phyloP scores from a whole-genome alignment of 345 rosid species.

The Raphanus sativus region DNA sequence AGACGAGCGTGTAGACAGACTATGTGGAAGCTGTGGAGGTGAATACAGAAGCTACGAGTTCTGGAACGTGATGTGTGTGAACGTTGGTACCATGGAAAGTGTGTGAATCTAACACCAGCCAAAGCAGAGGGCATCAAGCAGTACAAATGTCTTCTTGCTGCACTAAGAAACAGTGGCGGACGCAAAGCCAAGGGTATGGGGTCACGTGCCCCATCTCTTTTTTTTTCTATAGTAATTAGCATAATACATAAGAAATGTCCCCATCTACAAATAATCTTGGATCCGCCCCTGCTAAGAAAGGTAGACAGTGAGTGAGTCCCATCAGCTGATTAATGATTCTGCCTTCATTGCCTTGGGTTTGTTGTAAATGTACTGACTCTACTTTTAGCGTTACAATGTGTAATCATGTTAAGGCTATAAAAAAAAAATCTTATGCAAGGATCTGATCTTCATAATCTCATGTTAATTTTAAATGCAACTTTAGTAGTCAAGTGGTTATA shows the following conservation, averaged over 20 bases:
- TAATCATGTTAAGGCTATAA: too few relatives aligned
- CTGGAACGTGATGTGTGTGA: constrained; percentile 89
- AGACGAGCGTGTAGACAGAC: too few relatives aligned
- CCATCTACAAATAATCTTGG: too few relatives aligned
- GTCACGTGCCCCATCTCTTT: too few relatives aligned
- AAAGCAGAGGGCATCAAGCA: constrained; percentile 83
- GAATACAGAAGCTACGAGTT: constrained; percentile 68
- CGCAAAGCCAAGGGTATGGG: too few relatives aligned
- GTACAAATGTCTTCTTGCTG: constrained; percentile 83
- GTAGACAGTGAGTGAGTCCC: constrained; percentile 34
- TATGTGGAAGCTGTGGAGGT: too few relatives aligned
- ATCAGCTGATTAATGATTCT: too few relatives aligned
- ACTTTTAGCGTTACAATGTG: too few relatives aligned
- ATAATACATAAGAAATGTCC: too few relatives aligned
- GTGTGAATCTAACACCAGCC: constrained; percentile 85
- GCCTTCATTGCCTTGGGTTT: too few relatives aligned
- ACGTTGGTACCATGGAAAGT: constrained; percentile 89
- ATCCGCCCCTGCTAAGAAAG: constrained; percentile 39
- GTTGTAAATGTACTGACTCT: too few relatives aligned
- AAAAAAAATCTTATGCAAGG: neutral
- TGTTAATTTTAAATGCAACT: neutral
- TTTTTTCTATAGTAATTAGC: too few relatives aligned
- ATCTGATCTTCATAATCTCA: neutral
- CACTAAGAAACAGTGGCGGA: constrained; percentile 46
- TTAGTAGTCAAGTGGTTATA: neutral